Percentiles rank a stretch among this genome's conserved stretches.
These are phyloP conservation scores for Mucor irregularis DNA, from an alignment of 371 early-diverging fungal genomes.

Conservation along the genomic window DNA sequence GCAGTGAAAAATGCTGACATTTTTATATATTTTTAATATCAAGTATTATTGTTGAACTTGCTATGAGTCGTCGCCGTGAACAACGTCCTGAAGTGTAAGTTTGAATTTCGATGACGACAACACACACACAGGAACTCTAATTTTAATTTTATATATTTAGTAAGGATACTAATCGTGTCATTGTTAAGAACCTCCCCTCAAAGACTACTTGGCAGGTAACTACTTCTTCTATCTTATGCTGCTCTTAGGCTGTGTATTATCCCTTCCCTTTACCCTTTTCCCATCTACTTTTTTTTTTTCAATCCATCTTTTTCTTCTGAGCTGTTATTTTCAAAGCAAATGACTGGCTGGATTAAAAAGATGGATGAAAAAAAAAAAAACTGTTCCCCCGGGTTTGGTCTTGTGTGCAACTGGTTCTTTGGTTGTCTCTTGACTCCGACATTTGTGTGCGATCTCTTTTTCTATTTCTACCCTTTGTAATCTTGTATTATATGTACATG, in stretches of 20 bases:
- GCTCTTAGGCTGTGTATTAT: constrained; percentile 19
- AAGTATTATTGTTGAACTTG: constrained; percentile 68
- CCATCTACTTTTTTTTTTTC: neutral
- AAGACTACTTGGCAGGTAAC: constrained; percentile 79
- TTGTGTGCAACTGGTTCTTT: constrained; percentile 21
- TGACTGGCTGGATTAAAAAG: too few species aligned
- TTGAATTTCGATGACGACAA: too few species aligned
- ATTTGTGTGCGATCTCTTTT: constrained; percentile 8
- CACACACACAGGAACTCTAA: neutral
- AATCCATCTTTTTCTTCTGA: neutral
- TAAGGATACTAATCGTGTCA: constrained; percentile 55
- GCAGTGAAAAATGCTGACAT: constrained; percentile 27
- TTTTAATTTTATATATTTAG: constrained; percentile 13
- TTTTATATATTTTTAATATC: neutral
- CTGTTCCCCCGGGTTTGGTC: constrained; percentile 17
- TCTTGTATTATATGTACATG: too few species aligned
- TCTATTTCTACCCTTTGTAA: neutral
- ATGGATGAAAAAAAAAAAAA: constrained; percentile 1
- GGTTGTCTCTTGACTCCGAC: constrained; percentile 22
- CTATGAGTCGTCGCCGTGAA: constrained; percentile 54
- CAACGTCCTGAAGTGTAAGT: constrained; percentile 28
- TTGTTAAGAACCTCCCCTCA: constrained; percentile 66
- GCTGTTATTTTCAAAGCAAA: neutral
- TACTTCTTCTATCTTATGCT: constrained; percentile 24
- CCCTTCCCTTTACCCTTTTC: constrained; percentile 3